phyloP scores from a whole-genome alignment of 208 protist genomes.

The Trypanosoma avium region DNA sequence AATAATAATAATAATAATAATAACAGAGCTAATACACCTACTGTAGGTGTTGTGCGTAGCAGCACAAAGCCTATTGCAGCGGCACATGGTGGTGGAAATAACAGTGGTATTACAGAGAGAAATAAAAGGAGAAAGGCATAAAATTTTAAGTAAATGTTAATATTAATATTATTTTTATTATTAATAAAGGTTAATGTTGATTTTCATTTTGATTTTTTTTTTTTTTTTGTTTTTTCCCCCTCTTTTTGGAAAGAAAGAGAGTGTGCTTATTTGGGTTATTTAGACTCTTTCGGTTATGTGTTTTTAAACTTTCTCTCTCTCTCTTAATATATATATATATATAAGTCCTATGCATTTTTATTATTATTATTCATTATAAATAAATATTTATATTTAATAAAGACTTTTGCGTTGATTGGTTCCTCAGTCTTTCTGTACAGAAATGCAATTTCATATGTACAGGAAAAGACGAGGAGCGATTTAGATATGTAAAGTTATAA shows the following conservation, averaged over 20 bases:
- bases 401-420: too few species aligned
- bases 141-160: neutral
- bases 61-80: neutral
- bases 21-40: neutral
- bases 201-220: constrained; percentile 7
- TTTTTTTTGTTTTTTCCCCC: constrained; percentile 9
- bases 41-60: neutral
- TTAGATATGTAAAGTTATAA: too few species aligned
- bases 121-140: constrained; percentile 10
- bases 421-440: too few species aligned
- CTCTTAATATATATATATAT: constrained; percentile 21
- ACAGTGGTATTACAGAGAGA: constrained; percentile 3
- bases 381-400: too few species aligned
- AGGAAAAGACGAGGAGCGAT: too few species aligned
- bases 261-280: neutral
- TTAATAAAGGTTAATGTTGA: neutral
- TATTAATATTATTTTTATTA: constrained; percentile 1
- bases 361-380: too few species aligned
- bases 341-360: too few species aligned
- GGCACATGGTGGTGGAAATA: neutral
- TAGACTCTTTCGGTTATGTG: neutral
- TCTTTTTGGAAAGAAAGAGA: neutral
- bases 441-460: too few species aligned
- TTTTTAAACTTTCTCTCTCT: constrained; percentile 4
- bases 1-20: neutral